These are phyloP conservation scores for Pyrenochaeta sp. DNA, from an alignment of 2,329 filamentous ascomycete species.

Conservation along the genomic window DNA sequence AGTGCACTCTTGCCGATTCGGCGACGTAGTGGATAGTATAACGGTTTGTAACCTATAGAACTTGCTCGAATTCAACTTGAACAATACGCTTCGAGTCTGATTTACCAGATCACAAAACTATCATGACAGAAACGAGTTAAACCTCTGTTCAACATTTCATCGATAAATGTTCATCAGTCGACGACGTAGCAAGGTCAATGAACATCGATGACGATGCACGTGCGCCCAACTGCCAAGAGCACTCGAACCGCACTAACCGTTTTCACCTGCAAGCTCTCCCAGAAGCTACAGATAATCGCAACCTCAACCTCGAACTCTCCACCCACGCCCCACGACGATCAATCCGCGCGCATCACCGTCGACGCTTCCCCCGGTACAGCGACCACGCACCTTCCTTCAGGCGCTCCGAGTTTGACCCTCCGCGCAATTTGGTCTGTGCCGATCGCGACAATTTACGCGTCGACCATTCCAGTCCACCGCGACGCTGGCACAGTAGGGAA, in stretches of 20 bases:
- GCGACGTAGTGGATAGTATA: no score
- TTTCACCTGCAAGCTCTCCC: conserved; percentile 12
- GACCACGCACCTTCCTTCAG: neutral
- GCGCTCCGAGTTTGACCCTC: neutral
- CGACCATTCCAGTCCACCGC: conserved; percentile 11
- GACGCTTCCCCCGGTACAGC: conserved; percentile 8
- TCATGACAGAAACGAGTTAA: no score
- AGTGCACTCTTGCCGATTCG: no score
- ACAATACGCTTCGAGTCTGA: no score
- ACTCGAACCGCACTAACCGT: conserved; percentile 20
- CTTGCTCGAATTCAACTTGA: no score
- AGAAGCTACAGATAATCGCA: conserved; percentile 19
- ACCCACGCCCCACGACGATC: conserved; percentile 22
- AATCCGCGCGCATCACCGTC: conserved; percentile 21
- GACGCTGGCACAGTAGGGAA: conserved; percentile 10
- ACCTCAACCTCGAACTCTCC: conserved; percentile 12
- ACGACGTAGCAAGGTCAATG: no score
- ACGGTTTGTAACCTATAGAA: no score
- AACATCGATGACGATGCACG: neutral
- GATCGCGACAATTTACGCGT: conserved; percentile 14
- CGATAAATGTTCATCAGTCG: no score
- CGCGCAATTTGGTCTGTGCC: conserved; percentile 1
- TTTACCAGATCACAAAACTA: no score
- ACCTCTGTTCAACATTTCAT: no score
- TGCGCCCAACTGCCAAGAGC: conserved; percentile 17